A percentile compares a stretch with the other conserved stretches of the same genome.
Evolutionary conservation across 345 rosid genomes (phyloP).

Genomic region (Toxicodendron radicans): DNA sequence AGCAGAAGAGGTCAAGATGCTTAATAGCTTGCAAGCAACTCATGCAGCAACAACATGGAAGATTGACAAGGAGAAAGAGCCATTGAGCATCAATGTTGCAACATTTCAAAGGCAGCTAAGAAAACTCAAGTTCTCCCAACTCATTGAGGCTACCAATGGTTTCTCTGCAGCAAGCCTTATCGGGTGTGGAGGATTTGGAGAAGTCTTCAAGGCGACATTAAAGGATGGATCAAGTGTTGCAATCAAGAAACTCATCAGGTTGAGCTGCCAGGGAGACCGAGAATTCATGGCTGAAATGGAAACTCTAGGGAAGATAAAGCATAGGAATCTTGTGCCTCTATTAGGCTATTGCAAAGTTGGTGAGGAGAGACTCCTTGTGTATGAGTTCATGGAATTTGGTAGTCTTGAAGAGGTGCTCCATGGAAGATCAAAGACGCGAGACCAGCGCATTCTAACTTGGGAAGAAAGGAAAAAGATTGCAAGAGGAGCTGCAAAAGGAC

Average conservation of each 20-base stretch:
- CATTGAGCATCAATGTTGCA: constrained; percentile 88
- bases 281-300: constrained; percentile 99
- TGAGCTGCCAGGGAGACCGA: constrained; percentile 93
- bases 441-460: constrained; percentile 62
- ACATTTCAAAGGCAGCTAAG: constrained; percentile 84
- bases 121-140: constrained; percentile 90
- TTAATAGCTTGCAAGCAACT: constrained; percentile 74
- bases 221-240: constrained; percentile 95
- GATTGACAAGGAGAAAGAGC: constrained; percentile 96
- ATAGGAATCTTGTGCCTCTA: constrained; percentile 84
- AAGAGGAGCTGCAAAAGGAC: constrained; percentile 91
- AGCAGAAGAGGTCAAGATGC: constrained; percentile 82
- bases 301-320: constrained; percentile 93
- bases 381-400: constrained; percentile 89
- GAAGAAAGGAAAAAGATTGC: constrained; percentile 88
- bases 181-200: constrained; percentile 90
- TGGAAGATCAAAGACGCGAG: constrained; percentile 57
- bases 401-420: constrained; percentile 94
- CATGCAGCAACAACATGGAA: constrained; percentile 95
- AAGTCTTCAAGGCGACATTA: constrained; percentile 89
- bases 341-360: constrained; percentile 91
- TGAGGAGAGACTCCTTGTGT: constrained; percentile 89
- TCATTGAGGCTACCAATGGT: constrained; percentile 88
- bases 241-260: constrained; percentile 82
- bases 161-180: constrained; percentile 88